These are phyloP conservation scores for Lathyrus oleraceus DNA, from an alignment of 306 rosid genomes.

Conservation along the genomic window DNA sequence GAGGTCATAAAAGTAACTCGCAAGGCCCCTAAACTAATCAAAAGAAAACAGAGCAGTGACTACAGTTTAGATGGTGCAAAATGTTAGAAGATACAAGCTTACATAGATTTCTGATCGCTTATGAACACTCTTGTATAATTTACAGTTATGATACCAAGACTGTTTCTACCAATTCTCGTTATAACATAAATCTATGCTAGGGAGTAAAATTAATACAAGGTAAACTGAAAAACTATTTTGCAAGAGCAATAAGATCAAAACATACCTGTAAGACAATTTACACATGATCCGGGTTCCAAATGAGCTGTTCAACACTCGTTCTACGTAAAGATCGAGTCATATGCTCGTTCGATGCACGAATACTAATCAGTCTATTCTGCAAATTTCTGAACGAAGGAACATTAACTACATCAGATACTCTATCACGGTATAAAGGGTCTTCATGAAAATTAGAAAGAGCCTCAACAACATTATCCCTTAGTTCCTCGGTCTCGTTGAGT, in stretches of 20 bases:
- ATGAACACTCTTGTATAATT: too few species aligned
- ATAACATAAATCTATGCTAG: conserved; percentile 8
- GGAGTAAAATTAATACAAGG: background rate
- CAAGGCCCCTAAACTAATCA: conserved; percentile 53
- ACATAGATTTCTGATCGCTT: too few species aligned
- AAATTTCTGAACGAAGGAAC: conserved; percentile 47
- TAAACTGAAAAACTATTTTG: background rate
- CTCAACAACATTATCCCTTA: conserved; percentile 52
- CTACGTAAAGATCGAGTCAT: conserved; percentile 41
- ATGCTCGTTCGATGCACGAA: conserved; percentile 38
- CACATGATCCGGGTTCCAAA: conserved; percentile 32
- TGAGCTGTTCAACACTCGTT: conserved; percentile 40
- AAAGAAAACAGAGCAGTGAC: conserved; percentile 53
- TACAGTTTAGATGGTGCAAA: background rate
- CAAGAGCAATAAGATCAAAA: conserved; percentile 22
- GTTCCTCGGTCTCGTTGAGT: conserved; percentile 42
- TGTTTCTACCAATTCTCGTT: background rate
- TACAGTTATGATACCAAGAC: background rate
- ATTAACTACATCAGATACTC: conserved; percentile 40
- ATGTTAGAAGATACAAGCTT: background rate
- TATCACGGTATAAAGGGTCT: conserved; percentile 42
- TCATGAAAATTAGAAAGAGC: conserved; percentile 45
- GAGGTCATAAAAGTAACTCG: conserved; percentile 49
- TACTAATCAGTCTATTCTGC: conserved; percentile 37
- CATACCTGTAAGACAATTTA: conserved; percentile 25